Percentiles rank a stretch among this genome's conserved stretches.
These are phyloP conservation scores for Arthrinium phaeospermum DNA, from an alignment of 2,329 filamentous ascomycete genomes.

Conservation along the genomic window DNA sequence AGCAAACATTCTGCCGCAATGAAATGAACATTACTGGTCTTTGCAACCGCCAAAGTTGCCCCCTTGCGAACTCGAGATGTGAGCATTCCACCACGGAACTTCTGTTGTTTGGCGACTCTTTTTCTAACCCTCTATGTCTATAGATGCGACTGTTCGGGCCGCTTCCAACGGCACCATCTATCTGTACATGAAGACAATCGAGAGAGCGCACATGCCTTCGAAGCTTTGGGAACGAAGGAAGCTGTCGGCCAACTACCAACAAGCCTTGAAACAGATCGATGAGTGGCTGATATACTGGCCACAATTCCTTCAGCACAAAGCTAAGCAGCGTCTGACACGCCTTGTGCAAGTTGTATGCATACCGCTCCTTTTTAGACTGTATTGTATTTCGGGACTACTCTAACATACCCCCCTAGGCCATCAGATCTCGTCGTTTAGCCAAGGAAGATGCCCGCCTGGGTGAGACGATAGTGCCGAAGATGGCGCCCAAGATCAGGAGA, in stretches of 20 bases:
- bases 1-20: slow-evolving; percentile 94
- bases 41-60: slow-evolving; percentile 68
- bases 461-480: slow-evolving; percentile 84
- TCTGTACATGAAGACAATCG: slow-evolving; percentile 95
- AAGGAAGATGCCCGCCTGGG: slow-evolving; percentile 90
- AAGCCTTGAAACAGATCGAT: slow-evolving; percentile 87
- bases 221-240: slow-evolving; percentile 96
- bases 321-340: slow-evolving; percentile 93
- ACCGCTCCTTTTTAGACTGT: neutral
- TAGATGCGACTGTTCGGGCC: slow-evolving; percentile 90
- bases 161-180: slow-evolving; percentile 87
- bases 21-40: slow-evolving; percentile 77
- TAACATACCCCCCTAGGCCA: slow-evolving; percentile 2
- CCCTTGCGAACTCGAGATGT: slow-evolving; percentile 38
- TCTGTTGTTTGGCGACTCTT: neutral
- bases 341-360: slow-evolving; percentile 79
- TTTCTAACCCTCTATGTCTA: slow-evolving; percentile 71
- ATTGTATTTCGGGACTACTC: neutral
- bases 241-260: slow-evolving; percentile 86
- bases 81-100: neutral
- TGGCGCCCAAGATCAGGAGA: slow-evolving; percentile 87
- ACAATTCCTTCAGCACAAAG: slow-evolving; percentile 91
- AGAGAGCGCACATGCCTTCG: slow-evolving; percentile 84
- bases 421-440: slow-evolving; percentile 61
- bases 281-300: slow-evolving; percentile 90